phyloP scores from a whole-genome alignment of 345 rosid species.

The Populus alba region DNA sequence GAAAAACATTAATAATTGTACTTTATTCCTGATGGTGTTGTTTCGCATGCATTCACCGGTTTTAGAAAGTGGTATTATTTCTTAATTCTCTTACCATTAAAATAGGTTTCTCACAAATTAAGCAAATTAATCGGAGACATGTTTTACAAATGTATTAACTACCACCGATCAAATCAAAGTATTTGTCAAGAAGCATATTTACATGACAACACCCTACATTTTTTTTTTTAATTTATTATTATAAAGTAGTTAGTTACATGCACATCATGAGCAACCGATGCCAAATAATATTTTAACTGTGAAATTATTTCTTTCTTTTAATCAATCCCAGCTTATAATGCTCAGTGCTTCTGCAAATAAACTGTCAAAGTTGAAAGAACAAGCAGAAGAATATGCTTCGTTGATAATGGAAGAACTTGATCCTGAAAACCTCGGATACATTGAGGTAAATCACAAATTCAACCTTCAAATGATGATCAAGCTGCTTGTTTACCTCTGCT shows the following conservation, averaged over 20 bases:
- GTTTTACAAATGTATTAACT: background rate
- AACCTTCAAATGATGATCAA: background rate
- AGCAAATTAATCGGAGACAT: background rate
- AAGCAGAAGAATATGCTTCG: constrained; percentile 88
- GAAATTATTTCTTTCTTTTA: background rate
- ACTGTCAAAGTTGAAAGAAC: constrained; percentile 82
- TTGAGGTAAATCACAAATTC: constrained; percentile 55
- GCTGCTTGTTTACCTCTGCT: no score
- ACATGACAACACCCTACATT: background rate
- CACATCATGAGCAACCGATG: background rate
- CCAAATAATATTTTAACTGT: background rate
- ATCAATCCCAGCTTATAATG: constrained; percentile 69
- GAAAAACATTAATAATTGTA: no score
- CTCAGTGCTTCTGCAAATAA: constrained; percentile 96
- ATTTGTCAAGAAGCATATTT: background rate
- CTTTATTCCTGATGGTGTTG: no score
- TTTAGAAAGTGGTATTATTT: background rate
- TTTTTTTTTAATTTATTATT: background rate
- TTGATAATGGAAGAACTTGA: constrained; percentile 96
- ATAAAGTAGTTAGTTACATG: background rate
- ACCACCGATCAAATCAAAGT: background rate
- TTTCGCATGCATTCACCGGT: no score
- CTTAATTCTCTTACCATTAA: background rate
- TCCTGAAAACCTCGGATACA: constrained; percentile 88
- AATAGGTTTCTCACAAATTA: background rate